Evolutionary conservation across 441 rosid genomes (phyloP), one percentile per base, ranked within the genome.

Genomic region (Isatis lusitanica): DNA sequence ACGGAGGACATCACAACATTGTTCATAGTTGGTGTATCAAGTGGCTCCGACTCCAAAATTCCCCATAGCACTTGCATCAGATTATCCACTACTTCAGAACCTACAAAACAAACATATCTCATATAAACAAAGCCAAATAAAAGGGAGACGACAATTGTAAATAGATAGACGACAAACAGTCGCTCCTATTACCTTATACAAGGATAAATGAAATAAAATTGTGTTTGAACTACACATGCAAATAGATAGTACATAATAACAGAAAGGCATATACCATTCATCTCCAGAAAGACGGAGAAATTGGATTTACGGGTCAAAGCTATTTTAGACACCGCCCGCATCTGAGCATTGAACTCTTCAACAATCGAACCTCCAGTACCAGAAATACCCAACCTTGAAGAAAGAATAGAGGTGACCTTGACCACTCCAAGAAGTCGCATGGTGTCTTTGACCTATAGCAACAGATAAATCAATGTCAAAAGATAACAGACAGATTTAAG

Each of bases 21-120:
- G 83, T 94, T 97, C 98, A 92, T 86, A 40, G 99, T 97, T 66
- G 88, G 99, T 4, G 99, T 88, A 77, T 92, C 98, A 43, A 97
- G 99, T 71, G 90, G 94, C 80, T 91, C 99, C 10, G 91, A 81
- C 78, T 94, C 99, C 84, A 97, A 83, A 86, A 97, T 91, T 82
- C 97, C 99, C 99, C 99, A 97, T 47, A 97, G 82, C 79, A 97
- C 96, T 84, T 84, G 93, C 98, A 94, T 89, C 72, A 97, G 88
- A 62, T 97, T 94, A 86, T 97, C 97, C 69, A 97, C 93, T 71
- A 94, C 93, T 76, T 91, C 90, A 53, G 99, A 84, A 72, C 99
- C 99, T 97, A 77, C 78, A 80, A 28, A 46, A 63, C 17, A 74
- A 76, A 57, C 12, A 74, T 13, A 21, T 40, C 50, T 59, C 15